Conservation (phyloP, 1,139 yeast genomes). For the Kodamaea plutei region DNA sequence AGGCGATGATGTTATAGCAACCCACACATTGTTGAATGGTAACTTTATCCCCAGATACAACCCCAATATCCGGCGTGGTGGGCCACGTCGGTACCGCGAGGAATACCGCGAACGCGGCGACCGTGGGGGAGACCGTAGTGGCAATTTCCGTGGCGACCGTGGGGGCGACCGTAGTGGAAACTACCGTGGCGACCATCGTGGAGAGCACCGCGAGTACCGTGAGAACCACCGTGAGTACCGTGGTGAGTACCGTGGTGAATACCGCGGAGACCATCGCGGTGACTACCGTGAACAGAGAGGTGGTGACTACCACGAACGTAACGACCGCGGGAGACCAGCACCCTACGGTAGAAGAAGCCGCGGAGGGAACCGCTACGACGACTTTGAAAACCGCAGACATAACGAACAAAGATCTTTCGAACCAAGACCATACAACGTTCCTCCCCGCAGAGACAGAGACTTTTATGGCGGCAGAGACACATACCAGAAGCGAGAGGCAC, state of each 20-base stretch:
- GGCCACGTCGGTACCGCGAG: constrained; percentile 4
- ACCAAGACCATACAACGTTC: constrained; percentile 13
- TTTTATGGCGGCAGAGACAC: constrained; percentile 15
- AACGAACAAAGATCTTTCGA: constrained; percentile 6
- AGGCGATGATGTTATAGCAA: constrained; percentile 34
- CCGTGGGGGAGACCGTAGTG: constrained; percentile 8
- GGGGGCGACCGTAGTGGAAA: constrained; percentile 7
- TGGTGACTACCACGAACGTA: constrained; percentile 1
- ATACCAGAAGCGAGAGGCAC: constrained; percentile 5
- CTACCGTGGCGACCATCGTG: constrained; percentile 3
- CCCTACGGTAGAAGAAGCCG: not conserved
- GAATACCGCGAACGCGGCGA: constrained; percentile 6
- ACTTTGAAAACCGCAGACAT: not conserved
- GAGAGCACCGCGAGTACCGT: constrained; percentile 1
- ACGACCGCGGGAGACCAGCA: constrained; percentile 1
- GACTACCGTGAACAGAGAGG: constrained; percentile 5
- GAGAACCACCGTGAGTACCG: constrained; percentile 2
- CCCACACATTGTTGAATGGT: constrained; percentile 39
- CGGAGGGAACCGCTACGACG: not conserved
- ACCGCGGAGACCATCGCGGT: constrained; percentile 6
- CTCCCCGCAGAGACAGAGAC: constrained; percentile 15
- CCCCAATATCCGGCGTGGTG: constrained; percentile 12
- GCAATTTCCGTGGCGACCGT: no score
- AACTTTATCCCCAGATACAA: constrained; percentile 23
- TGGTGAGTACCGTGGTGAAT: constrained; percentile 6